These are phyloP conservation scores for Ophiostoma piceae DNA, from an alignment of 2,329 filamentous ascomycete species.

Conservation along the genomic window DNA sequence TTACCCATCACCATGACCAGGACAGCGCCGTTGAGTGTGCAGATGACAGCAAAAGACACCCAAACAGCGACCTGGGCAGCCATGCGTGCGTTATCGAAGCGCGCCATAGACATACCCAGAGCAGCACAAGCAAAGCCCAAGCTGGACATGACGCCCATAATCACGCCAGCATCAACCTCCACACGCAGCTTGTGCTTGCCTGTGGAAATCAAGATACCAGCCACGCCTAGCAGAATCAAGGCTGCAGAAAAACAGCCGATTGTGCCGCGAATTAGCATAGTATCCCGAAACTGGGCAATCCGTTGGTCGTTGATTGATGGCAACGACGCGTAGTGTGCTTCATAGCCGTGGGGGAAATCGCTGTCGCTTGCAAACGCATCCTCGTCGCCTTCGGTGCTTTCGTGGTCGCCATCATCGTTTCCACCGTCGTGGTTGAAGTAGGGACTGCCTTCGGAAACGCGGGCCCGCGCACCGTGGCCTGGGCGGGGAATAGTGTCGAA, in stretches of 20 bases:
- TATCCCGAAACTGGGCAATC: conserved; percentile 47
- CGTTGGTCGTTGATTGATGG: conserved; percentile 50
- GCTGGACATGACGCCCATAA: conserved; percentile 63
- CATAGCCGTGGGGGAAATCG: conserved; percentile 49
- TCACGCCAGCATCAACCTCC: conserved; percentile 69
- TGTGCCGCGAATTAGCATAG: conserved; percentile 50
- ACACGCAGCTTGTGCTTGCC: conserved; percentile 61
- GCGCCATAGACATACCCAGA: conserved; percentile 53
- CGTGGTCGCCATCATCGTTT: conserved; percentile 29
- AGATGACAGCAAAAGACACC: conserved; percentile 42
- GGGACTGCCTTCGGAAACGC: not conserved
- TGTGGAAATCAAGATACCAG: conserved; percentile 60
- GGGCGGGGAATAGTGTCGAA: conserved; percentile 10
- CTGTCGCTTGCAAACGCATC: conserved; percentile 36
- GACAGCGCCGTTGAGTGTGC: conserved; percentile 47
- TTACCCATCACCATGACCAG: conserved; percentile 48
- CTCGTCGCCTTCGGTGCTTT: conserved; percentile 43
- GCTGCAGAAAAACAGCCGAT: conserved; percentile 53
- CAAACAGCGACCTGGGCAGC: conserved; percentile 43
- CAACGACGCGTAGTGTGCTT: conserved; percentile 49
- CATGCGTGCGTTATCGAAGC: conserved; percentile 42
- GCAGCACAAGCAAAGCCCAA: conserved; percentile 59
- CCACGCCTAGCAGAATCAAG: conserved; percentile 59
- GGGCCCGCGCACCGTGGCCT: not conserved
- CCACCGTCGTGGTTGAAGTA: not conserved